These are phyloP conservation scores for Cyclospora cayetanensis DNA, from an alignment of 169 alveolate genomes.

Conservation along the genomic window DNA sequence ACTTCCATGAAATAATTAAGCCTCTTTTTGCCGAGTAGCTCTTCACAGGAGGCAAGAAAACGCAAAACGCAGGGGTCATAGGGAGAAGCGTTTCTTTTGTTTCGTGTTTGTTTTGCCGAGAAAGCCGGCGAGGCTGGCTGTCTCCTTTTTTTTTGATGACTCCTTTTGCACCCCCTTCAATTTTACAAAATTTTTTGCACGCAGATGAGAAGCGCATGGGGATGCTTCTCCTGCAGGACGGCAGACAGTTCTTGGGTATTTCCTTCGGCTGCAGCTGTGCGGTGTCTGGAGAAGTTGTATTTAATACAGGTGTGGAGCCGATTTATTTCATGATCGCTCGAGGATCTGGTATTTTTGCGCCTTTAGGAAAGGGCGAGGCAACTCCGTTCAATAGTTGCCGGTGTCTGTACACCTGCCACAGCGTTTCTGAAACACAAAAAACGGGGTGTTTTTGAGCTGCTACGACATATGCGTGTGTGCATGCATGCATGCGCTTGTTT, in stretches of 20 bases:
- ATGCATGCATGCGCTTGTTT: constrained; percentile 49
- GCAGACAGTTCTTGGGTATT: constrained; percentile 55
- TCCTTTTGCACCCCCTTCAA: not conserved
- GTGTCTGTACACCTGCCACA: no score
- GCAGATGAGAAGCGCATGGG: constrained; percentile 50
- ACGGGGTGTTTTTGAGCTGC: not conserved
- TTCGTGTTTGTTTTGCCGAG: not conserved
- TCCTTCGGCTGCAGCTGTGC: constrained; percentile 72
- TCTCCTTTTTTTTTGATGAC: no score
- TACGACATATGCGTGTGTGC: not conserved
- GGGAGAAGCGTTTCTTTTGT: not conserved
- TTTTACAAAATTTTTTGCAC: not conserved
- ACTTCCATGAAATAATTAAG: no score
- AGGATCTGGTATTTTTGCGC: not conserved
- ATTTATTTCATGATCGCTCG: not conserved
- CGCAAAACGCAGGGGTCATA: no score
- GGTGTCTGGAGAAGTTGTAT: constrained; percentile 86
- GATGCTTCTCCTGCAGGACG: constrained; percentile 64
- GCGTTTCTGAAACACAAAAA: no score
- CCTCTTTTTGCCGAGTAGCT: no score
- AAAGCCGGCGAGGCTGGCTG: no score
- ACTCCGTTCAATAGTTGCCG: no score
- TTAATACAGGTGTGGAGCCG: constrained; percentile 80
- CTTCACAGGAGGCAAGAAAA: no score
- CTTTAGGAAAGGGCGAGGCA: no score